Evolutionary conservation across 495 filamentous ascomycete species (phyloP).

Genomic region (Massariosphaeria phaeospora): DNA sequence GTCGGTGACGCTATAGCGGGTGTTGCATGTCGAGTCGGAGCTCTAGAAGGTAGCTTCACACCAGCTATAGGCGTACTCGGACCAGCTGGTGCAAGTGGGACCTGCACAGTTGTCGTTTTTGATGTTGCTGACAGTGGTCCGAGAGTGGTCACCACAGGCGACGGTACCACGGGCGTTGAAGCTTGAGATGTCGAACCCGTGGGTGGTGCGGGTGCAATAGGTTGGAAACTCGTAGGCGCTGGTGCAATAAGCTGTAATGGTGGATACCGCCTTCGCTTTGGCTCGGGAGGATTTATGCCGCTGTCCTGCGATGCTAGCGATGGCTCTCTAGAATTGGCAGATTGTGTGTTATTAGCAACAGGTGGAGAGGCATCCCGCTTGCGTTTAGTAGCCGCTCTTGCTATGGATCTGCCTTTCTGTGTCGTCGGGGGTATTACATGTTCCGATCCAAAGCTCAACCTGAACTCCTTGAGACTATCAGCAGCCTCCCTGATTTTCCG

Average conservation of each 20-base stretch:
- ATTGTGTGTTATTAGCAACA: neutral
- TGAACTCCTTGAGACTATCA: conserved; percentile 25
- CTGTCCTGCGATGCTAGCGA: conserved; percentile 27
- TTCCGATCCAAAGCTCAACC: conserved; percentile 28
- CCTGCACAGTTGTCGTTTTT: conserved; percentile 33
- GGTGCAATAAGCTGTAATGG: conserved; percentile 11
- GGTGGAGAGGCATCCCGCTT: conserved; percentile 35
- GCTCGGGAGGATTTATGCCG: conserved; percentile 16
- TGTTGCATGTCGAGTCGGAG: conserved; percentile 19
- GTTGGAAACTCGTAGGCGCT: conserved; percentile 4
- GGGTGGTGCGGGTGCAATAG: conserved; percentile 20
- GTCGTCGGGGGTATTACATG: neutral
- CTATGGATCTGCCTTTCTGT: conserved; percentile 3
- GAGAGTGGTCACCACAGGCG: conserved; percentile 1
- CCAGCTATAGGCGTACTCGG: conserved; percentile 21
- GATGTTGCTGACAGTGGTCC: neutral
- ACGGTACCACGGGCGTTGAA: conserved; percentile 26
- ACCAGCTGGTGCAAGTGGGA: conserved; percentile 36
- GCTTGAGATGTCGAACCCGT: conserved; percentile 26
- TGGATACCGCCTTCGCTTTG: conserved; percentile 21
- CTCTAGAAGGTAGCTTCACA: conserved; percentile 9
- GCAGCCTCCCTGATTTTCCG: conserved; percentile 46
- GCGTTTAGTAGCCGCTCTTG: conserved; percentile 34
- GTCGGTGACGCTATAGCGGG: conserved; percentile 24
- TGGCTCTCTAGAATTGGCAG: conserved; percentile 7